These are phyloP conservation scores for Canavalia gladiata DNA, from an alignment of 306 rosid genomes.

Conservation along the genomic window DNA sequence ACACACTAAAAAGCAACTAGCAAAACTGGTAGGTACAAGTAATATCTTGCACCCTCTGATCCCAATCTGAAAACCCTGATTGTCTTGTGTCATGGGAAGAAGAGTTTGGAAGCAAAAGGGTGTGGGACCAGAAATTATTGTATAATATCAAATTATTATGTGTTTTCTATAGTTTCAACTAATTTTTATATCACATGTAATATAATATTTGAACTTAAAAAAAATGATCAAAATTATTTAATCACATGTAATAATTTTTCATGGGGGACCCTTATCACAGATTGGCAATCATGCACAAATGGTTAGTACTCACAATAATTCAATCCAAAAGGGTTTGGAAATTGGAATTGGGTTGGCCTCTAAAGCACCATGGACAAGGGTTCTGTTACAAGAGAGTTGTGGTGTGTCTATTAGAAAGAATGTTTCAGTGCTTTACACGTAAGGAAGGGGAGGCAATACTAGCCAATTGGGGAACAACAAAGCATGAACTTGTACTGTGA, in stretches of 20 bases:
- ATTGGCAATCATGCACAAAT: conserved; percentile 25
- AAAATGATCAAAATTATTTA: too few species aligned
- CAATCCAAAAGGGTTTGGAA: background rate
- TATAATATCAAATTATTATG: too few species aligned
- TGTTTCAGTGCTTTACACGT: conserved; percentile 46
- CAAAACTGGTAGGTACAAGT: conserved; percentile 24
- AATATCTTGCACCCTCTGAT: conserved; percentile 29
- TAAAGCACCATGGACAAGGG: conserved; percentile 32
- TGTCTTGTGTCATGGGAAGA: conserved; percentile 40
- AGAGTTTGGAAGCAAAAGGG: conserved; percentile 32
- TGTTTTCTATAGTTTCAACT: too few species aligned
- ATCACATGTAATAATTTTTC: too few species aligned
- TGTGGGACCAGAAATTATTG: too few species aligned
- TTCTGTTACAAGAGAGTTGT: conserved; percentile 28
- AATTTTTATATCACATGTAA: too few species aligned
- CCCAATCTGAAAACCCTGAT: conserved; percentile 38
- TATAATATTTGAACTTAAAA: too few species aligned
- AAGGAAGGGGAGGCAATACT: conserved; percentile 30
- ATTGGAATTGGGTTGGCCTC: conserved; percentile 13
- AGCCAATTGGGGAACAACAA: conserved; percentile 49
- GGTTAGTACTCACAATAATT: background rate
- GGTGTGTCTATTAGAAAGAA: conserved; percentile 5
- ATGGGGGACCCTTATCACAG: conserved; percentile 29
- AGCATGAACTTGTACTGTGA: conserved; percentile 37
- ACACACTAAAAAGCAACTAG: background rate